These are phyloP conservation scores for Trypanosoma boissoni DNA, from an alignment of 208 protist genomes.

Conservation along the genomic window DNA sequence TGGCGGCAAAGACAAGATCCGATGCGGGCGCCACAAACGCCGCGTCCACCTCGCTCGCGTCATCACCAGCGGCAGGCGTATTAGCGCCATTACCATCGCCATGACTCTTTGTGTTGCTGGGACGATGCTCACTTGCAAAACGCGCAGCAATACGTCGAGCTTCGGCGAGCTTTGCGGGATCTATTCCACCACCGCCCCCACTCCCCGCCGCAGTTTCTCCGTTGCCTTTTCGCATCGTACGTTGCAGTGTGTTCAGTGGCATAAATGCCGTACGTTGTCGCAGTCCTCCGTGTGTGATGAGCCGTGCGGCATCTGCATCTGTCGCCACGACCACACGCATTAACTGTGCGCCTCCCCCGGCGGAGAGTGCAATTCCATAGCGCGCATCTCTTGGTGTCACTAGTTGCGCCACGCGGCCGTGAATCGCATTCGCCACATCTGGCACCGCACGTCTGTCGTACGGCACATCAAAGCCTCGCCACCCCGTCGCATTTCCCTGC, in stretches of 20 bases:
- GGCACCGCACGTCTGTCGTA: conserved; percentile 51
- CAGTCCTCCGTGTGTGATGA: conserved; percentile 92
- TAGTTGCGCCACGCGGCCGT: conserved; percentile 95
- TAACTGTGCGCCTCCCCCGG: conserved; percentile 90
- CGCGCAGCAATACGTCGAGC: conserved; percentile 34
- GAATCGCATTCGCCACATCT: conserved; percentile 46
- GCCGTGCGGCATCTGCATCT: conserved; percentile 87
- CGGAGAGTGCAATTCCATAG: conserved; percentile 89
- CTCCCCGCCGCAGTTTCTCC: too few species aligned
- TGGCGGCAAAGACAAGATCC: conserved; percentile 75
- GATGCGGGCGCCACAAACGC: conserved; percentile 54
- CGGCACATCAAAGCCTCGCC: conserved; percentile 63
- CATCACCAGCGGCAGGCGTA: too few species aligned
- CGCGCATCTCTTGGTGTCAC: conserved; percentile 73
- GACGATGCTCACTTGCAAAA: too few species aligned
- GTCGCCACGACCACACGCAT: conserved; percentile 95
- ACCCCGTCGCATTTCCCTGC: conserved; percentile 15
- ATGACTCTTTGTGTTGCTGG: too few species aligned
- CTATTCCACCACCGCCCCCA: too few species aligned
- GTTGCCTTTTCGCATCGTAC: too few species aligned
- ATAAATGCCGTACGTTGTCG: conserved; percentile 96
- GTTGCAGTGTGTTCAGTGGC: conserved; percentile 96
- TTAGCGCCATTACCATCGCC: too few species aligned
- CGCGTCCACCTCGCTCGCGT: too few species aligned
- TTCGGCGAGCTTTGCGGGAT: conserved; percentile 11